Evolutionary conservation across 2,329 filamentous ascomycete species (phyloP).

Genomic region (Teratosphaeria zuluensis): DNA sequence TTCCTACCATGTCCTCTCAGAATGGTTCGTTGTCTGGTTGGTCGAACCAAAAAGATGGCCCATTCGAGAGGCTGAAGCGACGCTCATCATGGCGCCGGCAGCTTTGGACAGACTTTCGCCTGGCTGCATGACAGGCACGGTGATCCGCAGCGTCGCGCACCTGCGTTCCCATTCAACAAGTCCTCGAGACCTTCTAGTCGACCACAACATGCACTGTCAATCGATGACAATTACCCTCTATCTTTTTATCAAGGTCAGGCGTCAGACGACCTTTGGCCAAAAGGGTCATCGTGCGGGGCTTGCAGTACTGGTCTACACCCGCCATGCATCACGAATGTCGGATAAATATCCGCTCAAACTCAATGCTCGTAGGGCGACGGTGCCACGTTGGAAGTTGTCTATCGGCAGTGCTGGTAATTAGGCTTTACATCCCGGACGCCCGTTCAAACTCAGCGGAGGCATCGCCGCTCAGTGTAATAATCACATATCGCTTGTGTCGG

Average conservation of each 20-base stretch:
- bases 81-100: background rate
- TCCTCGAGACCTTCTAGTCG: background rate
- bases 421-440: background rate
- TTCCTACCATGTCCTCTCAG: background rate
- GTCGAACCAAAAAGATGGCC: background rate
- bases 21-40: background rate
- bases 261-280: background rate
- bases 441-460: background rate
- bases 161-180: background rate
- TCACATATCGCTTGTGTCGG: background rate
- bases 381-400: background rate
- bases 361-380: background rate
- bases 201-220: background rate
- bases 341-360: background rate
- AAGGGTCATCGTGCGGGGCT: background rate
- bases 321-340: background rate
- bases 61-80: background rate
- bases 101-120: background rate
- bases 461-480: background rate
- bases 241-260: background rate
- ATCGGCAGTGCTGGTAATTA: background rate
- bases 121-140: background rate
- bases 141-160: background rate
- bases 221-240: no score
- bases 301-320: background rate